Evolutionary conservation across 768 basidiomycete genomes (phyloP).

Genomic region (Termitomyces sp.): DNA sequence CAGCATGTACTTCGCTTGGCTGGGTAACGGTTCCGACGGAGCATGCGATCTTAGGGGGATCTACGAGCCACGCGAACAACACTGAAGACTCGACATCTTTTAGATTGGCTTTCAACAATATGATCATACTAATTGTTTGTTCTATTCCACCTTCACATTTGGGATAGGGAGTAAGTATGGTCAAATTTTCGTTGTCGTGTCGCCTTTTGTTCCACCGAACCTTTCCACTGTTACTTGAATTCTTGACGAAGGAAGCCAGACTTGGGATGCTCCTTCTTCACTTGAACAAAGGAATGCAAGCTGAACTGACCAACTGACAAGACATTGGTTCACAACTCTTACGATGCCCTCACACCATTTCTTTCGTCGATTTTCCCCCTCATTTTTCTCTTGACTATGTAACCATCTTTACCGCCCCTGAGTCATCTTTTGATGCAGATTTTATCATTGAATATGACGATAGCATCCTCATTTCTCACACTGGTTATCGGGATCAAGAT

Average conservation of each 20-base stretch:
- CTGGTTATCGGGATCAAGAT: not conserved
- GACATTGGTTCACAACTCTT: not conserved
- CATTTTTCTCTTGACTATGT: not conserved
- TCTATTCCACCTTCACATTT: not conserved
- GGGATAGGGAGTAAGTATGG: not conserved
- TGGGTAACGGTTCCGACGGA: not conserved
- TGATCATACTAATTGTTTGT: not conserved
- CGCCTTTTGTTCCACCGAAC: not conserved
- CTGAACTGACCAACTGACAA: not conserved
- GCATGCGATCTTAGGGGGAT: not conserved
- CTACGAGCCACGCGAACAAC: not conserved
- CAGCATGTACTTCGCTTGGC: not conserved
- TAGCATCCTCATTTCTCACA: not conserved
- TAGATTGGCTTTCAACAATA: not conserved
- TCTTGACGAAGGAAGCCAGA: not conserved
- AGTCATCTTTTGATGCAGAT: not conserved
- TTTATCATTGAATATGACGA: not conserved
- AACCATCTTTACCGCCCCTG: not conserved
- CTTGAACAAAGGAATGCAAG: not conserved
- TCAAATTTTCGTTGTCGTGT: not conserved
- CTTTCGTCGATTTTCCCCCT: not conserved
- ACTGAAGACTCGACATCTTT: not conserved
- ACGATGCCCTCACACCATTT: not conserved
- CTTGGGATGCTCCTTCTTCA: not conserved
- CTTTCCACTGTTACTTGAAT: not conserved